Evolutionary conservation across 306 rosid genomes (phyloP).

Genomic region (Oemleria cerasiformis): DNA sequence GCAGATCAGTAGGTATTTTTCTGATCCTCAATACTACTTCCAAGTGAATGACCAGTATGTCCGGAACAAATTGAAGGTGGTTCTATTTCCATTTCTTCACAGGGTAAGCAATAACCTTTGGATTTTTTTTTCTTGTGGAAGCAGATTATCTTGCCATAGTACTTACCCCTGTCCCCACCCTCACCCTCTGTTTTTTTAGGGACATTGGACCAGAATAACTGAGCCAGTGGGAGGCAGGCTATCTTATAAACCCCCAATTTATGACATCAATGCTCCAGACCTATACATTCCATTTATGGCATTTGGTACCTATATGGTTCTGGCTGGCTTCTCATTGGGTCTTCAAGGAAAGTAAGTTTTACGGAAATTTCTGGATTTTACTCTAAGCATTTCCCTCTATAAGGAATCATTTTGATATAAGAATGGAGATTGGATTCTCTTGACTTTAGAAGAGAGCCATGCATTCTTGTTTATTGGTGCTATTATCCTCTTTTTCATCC

Average conservation of each 20-base stretch:
- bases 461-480: neutral
- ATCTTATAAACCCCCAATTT: constrained; percentile 88
- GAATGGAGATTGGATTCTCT: neutral
- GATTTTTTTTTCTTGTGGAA: neutral
- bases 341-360: constrained; percentile 75
- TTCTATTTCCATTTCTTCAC: constrained; percentile 88
- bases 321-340: constrained; percentile 96
- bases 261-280: constrained; percentile 97
- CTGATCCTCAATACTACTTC: constrained; percentile 95
- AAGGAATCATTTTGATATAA: neutral
- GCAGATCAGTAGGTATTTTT: constrained; percentile 89
- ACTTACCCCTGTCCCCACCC: neutral
- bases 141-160: neutral
- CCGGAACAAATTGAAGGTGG: constrained; percentile 95
- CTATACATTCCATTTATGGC: constrained; percentile 96
- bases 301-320: constrained; percentile 87
- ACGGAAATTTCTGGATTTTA: constrained; percentile 3
- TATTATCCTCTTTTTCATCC: neutral
- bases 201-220: constrained; percentile 96
- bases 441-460: neutral
- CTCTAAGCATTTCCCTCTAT: neutral
- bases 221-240: constrained; percentile 98
- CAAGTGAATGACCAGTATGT: constrained; percentile 97
- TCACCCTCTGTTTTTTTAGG: constrained; percentile 44
- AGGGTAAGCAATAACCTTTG: constrained; percentile 53